Conservation (phyloP, 495 filamentous ascomycete genomes). For the Penicillium turbatum region DNA sequence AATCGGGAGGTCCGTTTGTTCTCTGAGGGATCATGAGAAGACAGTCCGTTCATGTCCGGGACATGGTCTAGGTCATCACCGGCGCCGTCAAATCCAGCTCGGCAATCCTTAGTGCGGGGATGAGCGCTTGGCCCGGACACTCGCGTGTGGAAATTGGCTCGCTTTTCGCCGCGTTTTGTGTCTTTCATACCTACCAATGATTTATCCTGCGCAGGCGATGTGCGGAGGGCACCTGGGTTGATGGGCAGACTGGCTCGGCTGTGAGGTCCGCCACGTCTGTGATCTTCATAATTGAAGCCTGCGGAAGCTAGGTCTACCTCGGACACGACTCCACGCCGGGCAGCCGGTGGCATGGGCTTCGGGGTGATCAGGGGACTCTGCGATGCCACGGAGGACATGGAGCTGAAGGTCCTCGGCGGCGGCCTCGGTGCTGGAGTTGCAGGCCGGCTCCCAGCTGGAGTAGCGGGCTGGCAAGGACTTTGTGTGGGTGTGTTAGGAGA, state of each 20-base stretch:
- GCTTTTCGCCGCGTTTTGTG: slow-evolving; percentile 4
- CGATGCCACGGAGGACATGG: background rate
- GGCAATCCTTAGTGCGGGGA: background rate
- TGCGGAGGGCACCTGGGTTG: background rate
- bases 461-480: slow-evolving; percentile 24
- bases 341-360: background rate
- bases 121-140: slow-evolving; percentile 6
- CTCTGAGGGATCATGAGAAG: slow-evolving; percentile 5
- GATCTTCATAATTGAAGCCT: slow-evolving; percentile 8
- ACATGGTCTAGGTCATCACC: slow-evolving; percentile 5
- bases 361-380: background rate
- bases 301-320: slow-evolving; percentile 10
- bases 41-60: background rate
- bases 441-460: slow-evolving; percentile 15
- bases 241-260: slow-evolving; percentile 5
- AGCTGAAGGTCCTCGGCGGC: background rate
- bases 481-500: slow-evolving; percentile 47
- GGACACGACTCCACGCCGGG: background rate
- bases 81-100: background rate
- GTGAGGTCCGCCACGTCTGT: slow-evolving; percentile 7
- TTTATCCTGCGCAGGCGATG: slow-evolving; percentile 2
- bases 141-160: slow-evolving; percentile 18
- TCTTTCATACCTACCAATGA: slow-evolving; percentile 8
- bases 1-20: slow-evolving; percentile 9
- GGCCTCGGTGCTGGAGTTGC: slow-evolving; percentile 11